Evolutionary conservation across 2,329 filamentous ascomycete species (phyloP).

Genomic region (Aspergillus felis): DNA sequence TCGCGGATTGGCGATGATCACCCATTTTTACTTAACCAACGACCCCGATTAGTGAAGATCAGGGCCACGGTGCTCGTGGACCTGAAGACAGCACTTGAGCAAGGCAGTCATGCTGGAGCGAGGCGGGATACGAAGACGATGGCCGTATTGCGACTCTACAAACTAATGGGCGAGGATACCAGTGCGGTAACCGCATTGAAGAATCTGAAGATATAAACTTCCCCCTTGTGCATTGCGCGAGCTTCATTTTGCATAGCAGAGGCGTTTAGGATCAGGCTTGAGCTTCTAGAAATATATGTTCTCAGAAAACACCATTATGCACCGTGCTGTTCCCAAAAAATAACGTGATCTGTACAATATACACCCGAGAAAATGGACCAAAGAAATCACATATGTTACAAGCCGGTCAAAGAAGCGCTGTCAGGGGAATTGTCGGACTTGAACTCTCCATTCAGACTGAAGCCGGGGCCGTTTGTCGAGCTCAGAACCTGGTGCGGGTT

Average conservation of each 20-base stretch:
- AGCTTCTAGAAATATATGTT: conserved; percentile 16
- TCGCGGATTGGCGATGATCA: conserved; percentile 53
- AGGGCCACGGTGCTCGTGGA: conserved; percentile 62
- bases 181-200: conserved; percentile 59
- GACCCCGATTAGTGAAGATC: conserved; percentile 53
- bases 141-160: conserved; percentile 57
- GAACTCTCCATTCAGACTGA: conserved; percentile 81
- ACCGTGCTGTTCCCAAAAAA: conserved; percentile 38
- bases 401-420: conserved; percentile 43
- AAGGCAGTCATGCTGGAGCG: conserved; percentile 43
- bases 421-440: conserved; percentile 58
- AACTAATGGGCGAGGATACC: conserved; percentile 56
- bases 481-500: conserved; percentile 69
- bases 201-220: conserved; percentile 32
- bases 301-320: conserved; percentile 39
- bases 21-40: conserved; percentile 60
- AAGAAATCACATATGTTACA: conserved; percentile 43
- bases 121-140: conserved; percentile 44
- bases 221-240: neutral
- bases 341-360: conserved; percentile 37
- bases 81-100: conserved; percentile 59
- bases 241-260: conserved; percentile 37
- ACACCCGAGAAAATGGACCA: conserved; percentile 26
- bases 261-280: conserved; percentile 36
- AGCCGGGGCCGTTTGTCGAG: conserved; percentile 79